Base-by-base conservation (phyloP, 192 early-diverging fungal genomes). In the Lobosporangium transversale region DNA sequence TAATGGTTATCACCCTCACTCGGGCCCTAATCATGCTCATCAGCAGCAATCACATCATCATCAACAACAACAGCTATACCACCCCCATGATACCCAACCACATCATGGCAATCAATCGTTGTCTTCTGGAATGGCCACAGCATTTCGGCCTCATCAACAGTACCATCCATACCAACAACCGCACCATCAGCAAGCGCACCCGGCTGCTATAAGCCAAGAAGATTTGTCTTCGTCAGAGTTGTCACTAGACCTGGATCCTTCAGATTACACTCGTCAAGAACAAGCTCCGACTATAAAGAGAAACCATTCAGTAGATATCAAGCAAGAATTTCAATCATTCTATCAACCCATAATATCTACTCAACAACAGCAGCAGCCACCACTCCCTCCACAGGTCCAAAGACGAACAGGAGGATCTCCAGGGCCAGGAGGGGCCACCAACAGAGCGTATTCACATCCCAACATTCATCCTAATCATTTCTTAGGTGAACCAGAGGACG, bases 61-160 rank as follows among this genome's bases (percentile, higher is more conserved):
- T 6, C 58, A 59, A 20, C 49, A 59, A 10, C 58, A 59, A 1
- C 67, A 62, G 21, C 68, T 52, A 29, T 55, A 63, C 12, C 45
- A 49, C 18, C 70, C 60, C 8, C 68, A 73, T 3, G 27, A 53
- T 3, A 50, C 54, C 12, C 56, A 58, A 2, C 67, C 57, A 20
- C 55, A 52, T n/a, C 61, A 63, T 44, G 43, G 53, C 2, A 21
- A 55, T n/a, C 64, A 56, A 15, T 44, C 56, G 36, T 32, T 69
- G 37, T 26, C 67, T 15, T 69, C 67, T 54, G 67, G 67, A 35
- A 71, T 71, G 69, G 54, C 69, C 14, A 33, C 69, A 20, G 53
- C 69, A 23, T 71, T 71, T 35, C 69, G 60, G 12, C 68, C 59
- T 7, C 27, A 26, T 48, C 21, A 12, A 55, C 53, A 55, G 6